phyloP scores from a whole-genome alignment of 2,329 filamentous ascomycete species.

The Cryphonectria japonica region DNA sequence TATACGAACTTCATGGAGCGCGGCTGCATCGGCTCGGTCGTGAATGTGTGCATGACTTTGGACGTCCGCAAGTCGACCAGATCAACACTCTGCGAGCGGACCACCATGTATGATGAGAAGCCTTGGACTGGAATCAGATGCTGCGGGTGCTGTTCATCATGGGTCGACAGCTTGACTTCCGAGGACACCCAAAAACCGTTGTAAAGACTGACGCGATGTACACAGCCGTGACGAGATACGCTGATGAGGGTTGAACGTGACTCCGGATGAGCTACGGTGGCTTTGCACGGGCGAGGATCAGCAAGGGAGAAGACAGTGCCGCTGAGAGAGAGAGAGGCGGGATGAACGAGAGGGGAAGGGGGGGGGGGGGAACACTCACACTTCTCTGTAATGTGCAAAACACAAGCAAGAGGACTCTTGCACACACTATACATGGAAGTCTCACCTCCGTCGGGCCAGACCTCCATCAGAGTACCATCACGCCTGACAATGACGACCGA shows the following conservation, averaged over 20 bases:
- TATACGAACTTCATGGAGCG: constrained; percentile 65
- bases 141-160: constrained; percentile 51
- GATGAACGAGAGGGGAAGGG: neutral
- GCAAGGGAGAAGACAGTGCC: neutral
- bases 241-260: constrained; percentile 47
- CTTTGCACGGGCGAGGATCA: constrained; percentile 21
- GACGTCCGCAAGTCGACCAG: constrained; percentile 63
- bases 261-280: constrained; percentile 30
- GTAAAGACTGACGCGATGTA: constrained; percentile 51
- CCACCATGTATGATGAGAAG: constrained; percentile 64
- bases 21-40: constrained; percentile 60
- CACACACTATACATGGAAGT: constrained; percentile 53
- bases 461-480: constrained; percentile 65
- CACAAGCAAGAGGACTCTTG: constrained; percentile 56
- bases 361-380: constrained; percentile 39
- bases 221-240: constrained; percentile 53
- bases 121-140: constrained; percentile 63
- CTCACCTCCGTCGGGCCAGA: constrained; percentile 52
- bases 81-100: constrained; percentile 59
- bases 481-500: constrained; percentile 65
- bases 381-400: constrained; percentile 50
- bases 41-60: constrained; percentile 64
- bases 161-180: constrained; percentile 46
- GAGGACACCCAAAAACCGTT: constrained; percentile 54
- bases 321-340: neutral